Conservation (phyloP, 345 rosid genomes). For the Populus ilicifolia region DNA sequence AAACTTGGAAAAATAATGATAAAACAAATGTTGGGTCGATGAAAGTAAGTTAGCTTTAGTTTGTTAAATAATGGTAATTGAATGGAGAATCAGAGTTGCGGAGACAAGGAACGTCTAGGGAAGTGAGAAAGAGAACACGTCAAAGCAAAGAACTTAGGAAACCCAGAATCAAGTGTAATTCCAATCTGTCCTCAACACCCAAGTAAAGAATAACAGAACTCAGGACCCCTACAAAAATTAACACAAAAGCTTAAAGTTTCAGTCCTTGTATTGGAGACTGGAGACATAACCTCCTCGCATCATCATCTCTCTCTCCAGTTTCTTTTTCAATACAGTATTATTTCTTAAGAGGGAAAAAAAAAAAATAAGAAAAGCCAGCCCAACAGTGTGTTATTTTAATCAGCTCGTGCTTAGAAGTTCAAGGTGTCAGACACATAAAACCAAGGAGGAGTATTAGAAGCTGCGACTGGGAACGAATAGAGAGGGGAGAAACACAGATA, state of each 20-base stretch:
- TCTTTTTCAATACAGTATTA: background rate
- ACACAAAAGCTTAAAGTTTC: constrained; percentile 54
- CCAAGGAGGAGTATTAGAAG: constrained; percentile 37
- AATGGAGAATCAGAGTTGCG: constrained; percentile 15
- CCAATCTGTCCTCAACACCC: constrained; percentile 42
- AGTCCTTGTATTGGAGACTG: constrained; percentile 54
- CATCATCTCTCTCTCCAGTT: background rate
- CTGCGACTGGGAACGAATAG: constrained; percentile 17
- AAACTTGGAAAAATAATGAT: background rate
- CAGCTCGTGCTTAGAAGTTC: constrained; percentile 25
- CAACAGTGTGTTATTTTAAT: constrained; percentile 24
- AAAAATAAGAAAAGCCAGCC: constrained; percentile 45
- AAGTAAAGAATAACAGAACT: constrained; percentile 48
- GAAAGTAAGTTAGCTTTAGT: constrained; percentile 13
- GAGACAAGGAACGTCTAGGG: constrained; percentile 65
- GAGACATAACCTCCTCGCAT: constrained; percentile 34
- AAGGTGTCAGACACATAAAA: constrained; percentile 33
- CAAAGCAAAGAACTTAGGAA: constrained; percentile 48
- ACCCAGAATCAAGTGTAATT: constrained; percentile 44
- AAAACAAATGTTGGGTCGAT: background rate
- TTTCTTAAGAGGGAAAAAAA: too few relatives aligned
- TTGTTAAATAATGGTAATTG: background rate
- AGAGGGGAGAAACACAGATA: constrained; percentile 6
- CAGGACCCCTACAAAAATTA: constrained; percentile 30
- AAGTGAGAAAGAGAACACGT: constrained; percentile 49